Evolutionary conservation across 805 yeast genomes (phyloP).

Genomic region (Citeromyces matritensis): DNA sequence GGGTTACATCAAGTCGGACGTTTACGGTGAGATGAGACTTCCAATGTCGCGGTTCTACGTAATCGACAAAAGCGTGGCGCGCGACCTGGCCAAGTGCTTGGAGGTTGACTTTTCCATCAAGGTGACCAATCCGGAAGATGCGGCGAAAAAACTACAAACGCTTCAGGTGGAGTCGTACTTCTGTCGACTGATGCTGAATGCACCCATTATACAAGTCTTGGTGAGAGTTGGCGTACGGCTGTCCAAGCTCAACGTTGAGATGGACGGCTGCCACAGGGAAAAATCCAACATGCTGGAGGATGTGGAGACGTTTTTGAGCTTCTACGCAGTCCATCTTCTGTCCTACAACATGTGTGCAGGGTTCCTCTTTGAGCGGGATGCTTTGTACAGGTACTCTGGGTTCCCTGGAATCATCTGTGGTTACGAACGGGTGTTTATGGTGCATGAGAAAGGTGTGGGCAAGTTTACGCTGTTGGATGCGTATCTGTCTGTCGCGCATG

Average conservation of each 20-base stretch:
- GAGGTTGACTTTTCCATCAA: conserved; percentile 31
- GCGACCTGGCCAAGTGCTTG: too few species aligned
- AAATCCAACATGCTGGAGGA: too few species aligned
- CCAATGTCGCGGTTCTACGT: conserved; percentile 26
- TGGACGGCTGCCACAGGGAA: too few species aligned
- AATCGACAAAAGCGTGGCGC: conserved; percentile 10
- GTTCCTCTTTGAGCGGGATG: conserved; percentile 47
- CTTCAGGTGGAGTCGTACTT: conserved; percentile 44
- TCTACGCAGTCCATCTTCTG: conserved; percentile 38
- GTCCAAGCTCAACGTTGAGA: too few species aligned
- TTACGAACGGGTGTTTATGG: conserved; percentile 56
- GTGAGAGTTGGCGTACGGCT: too few species aligned
- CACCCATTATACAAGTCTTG: too few species aligned
- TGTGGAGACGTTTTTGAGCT: conserved; percentile 8
- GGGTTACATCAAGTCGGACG: conserved; percentile 9
- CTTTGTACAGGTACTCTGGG: conserved; percentile 7
- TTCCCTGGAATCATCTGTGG: conserved; percentile 69
- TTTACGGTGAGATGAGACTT: conserved; percentile 21
- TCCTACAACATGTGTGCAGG: conserved; percentile 62
- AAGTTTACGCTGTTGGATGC: conserved; percentile 56
- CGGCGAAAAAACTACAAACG: conserved; percentile 17
- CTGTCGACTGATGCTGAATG: conserved; percentile 42
- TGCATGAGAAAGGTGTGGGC: conserved; percentile 46
- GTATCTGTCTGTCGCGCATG: conserved; percentile 58
- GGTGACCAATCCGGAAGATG: conserved; percentile 21